phyloP scores from a whole-genome alignment of 2,329 filamentous ascomycete genomes.

The Pestalotiopsis sp. region DNA sequence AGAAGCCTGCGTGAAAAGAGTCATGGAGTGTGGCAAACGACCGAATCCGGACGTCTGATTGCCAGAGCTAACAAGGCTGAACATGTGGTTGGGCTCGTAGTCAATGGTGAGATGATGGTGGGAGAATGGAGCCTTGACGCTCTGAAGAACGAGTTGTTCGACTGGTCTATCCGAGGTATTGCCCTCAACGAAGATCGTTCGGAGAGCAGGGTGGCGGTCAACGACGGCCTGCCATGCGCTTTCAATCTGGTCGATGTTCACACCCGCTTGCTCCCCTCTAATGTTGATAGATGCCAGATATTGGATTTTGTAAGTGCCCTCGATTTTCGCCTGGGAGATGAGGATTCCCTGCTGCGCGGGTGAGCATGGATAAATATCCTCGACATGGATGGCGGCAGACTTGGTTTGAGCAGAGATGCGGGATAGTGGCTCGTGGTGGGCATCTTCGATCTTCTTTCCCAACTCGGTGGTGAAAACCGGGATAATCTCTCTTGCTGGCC shows the following conservation, averaged over 20 bases:
- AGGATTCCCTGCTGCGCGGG: slow-evolving; percentile 10
- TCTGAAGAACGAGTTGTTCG: slow-evolving; percentile 14
- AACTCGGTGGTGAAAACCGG: background rate
- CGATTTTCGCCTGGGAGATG: background rate
- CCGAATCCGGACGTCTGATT: background rate
- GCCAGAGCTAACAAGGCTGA: background rate
- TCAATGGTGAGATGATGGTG: slow-evolving; percentile 1
- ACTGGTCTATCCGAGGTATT: slow-evolving; percentile 8
- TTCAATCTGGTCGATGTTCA: slow-evolving; percentile 4
- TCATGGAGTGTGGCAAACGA: slow-evolving; percentile 3
- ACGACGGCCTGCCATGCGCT: slow-evolving; percentile 14
- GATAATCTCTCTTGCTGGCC: background rate
- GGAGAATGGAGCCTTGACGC: slow-evolving; percentile 6
- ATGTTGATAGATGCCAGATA: background rate
- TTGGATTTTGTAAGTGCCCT: background rate
- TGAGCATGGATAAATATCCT: slow-evolving; percentile 10
- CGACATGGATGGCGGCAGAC: background rate
- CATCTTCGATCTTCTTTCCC: background rate
- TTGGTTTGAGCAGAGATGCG: background rate
- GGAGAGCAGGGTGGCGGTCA: slow-evolving; percentile 10
- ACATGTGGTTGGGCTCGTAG: background rate
- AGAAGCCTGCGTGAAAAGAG: slow-evolving; percentile 1
- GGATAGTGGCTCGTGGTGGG: background rate
- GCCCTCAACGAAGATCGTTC: slow-evolving; percentile 15
- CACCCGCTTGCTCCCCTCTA: background rate